phyloP scores from a whole-genome alignment of 139 green algal genomes.

The Auxenochlorella pyrenoidosa region DNA sequence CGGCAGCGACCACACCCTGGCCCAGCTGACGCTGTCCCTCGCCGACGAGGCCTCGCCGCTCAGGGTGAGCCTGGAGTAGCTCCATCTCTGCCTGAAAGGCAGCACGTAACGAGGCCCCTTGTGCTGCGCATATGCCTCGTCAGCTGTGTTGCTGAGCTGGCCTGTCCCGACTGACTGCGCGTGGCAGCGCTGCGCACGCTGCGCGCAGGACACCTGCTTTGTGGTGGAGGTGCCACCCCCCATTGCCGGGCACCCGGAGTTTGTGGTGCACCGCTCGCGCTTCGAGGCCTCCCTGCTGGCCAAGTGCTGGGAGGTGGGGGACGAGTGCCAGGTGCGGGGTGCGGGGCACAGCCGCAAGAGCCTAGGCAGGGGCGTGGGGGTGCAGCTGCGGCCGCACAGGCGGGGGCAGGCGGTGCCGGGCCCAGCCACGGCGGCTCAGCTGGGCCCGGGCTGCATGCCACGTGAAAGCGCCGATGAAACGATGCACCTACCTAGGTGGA shows the following conservation, averaged over 20 bases:
- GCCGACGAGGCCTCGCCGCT: constrained; percentile 32
- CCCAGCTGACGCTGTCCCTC: constrained; percentile 27
- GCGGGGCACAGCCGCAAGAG: background rate
- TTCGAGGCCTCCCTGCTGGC: constrained; percentile 45
- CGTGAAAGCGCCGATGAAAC: no score
- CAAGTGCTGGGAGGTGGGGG: constrained; percentile 44
- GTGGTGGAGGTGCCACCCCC: constrained; percentile 63
- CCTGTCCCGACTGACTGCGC: background rate
- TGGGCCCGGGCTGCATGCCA: no score
- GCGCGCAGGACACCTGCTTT: constrained; percentile 46
- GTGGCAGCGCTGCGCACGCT: background rate
- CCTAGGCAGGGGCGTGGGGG: no score
- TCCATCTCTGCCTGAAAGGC: background rate
- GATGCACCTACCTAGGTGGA: no score
- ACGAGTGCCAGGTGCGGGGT: constrained; percentile 46
- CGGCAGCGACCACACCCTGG: constrained; percentile 32
- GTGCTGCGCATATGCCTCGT: background rate
- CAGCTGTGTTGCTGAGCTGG: no score
- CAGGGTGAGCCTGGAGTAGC: background rate
- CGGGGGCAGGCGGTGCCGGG: no score
- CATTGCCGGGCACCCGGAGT: constrained; percentile 59
- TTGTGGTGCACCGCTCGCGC: constrained; percentile 58
- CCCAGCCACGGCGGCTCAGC: no score
- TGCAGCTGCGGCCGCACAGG: background rate
- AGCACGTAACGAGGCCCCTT: no score